phyloP scores from a whole-genome alignment of 1,284 basidiomycete genomes.

The Neolentinus lepideus region DNA sequence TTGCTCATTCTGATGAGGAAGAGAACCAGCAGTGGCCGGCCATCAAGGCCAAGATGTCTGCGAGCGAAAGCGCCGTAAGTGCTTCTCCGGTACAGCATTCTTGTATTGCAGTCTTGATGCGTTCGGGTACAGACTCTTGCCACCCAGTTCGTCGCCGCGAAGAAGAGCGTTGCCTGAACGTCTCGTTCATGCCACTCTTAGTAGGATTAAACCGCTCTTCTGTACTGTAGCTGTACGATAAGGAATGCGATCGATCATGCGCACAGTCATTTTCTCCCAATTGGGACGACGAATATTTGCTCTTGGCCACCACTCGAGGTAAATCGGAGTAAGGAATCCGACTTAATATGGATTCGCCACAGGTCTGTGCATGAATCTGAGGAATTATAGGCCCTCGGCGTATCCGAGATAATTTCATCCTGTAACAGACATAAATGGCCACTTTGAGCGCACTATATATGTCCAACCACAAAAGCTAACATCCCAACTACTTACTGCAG shows the following conservation, averaged over 20 bases:
- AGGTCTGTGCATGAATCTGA: no score
- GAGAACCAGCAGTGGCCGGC: not conserved
- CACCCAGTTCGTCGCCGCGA: not conserved
- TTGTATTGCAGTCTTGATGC: not conserved
- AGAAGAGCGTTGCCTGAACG: not conserved
- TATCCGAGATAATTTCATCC: no score
- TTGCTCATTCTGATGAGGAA: not conserved
- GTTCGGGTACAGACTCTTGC: not conserved
- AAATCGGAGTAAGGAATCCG: no score
- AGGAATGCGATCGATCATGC: not conserved
- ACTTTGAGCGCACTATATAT: no score
- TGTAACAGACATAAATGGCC: no score
- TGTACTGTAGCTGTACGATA: not conserved
- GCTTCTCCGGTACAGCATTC: not conserved
- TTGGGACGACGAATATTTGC: no score
- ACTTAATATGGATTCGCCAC: no score
- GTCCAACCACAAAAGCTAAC: no score
- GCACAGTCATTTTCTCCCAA: not conserved
- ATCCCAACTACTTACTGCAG: no score
- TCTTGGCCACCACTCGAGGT: no score
- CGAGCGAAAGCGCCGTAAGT: not conserved
- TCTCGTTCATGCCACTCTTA: not conserved
- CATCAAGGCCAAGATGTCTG: not conserved
- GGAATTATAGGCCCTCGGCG: no score
- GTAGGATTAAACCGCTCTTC: not conserved